Conservation (phyloP, 306 rosid species). For the Sesbania bispinosa region DNA sequence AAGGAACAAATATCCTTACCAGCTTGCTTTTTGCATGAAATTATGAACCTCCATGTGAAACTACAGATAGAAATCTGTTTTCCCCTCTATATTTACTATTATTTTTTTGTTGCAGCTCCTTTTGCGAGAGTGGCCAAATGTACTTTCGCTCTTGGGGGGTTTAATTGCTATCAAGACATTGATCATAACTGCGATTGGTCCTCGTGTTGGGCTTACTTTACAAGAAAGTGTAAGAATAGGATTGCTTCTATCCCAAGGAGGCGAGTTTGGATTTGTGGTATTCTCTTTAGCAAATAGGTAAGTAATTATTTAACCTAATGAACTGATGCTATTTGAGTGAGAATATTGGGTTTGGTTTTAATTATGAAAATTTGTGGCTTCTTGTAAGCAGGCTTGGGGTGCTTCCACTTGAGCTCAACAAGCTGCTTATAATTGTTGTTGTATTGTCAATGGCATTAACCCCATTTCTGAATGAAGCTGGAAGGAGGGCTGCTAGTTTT, state of each 20-base stretch:
- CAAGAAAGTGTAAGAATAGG: conserved; percentile 99
- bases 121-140: conserved; percentile 96
- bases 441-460: conserved; percentile 98
- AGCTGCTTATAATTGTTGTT: conserved; percentile 93
- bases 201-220: conserved; percentile 87
- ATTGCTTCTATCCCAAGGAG: conserved; percentile 96
- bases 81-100: background rate
- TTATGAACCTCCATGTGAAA: background rate
- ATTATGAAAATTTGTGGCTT: conserved; percentile 28
- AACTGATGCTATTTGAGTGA: conserved; percentile 6
- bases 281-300: conserved; percentile 94
- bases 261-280: conserved; percentile 94
- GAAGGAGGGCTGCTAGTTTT: conserved; percentile 76
- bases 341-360: conserved; percentile 15
- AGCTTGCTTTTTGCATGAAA: conserved; percentile 2
- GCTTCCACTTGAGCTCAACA: conserved; percentile 97
- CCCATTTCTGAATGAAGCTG: conserved; percentile 95
- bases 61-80: conserved; percentile 1
- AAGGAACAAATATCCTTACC: background rate
- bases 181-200: conserved; percentile 95
- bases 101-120: conserved; percentile 67
- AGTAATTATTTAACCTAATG: conserved; percentile 16
- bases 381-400: conserved; percentile 81
- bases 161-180: conserved; percentile 85
- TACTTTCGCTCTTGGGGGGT: conserved; percentile 89